These are phyloP conservation scores for Phalaenopsis hybrid DNA, from an alignment of 116 monocot species.

Conservation along the genomic window DNA sequence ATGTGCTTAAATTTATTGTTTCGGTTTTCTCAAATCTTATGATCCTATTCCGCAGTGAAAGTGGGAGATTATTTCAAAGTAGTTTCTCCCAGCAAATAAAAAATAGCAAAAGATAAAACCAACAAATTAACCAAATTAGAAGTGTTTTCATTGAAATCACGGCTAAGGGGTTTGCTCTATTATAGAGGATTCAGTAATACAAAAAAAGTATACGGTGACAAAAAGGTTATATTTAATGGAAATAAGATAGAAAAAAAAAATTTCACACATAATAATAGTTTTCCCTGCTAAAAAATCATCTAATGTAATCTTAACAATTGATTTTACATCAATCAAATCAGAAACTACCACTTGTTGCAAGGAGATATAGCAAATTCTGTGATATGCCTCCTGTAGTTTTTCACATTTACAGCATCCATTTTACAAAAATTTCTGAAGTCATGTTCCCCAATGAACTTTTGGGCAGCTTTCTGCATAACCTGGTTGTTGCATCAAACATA, in stretches of 20 bases:
- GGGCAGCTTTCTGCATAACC: conserved; percentile 76
- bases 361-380: conserved; percentile 49
- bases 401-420: conserved; percentile 97
- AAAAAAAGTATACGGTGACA: background rate
- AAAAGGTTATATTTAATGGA: background rate
- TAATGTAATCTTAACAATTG: background rate
- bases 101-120: background rate
- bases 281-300: background rate
- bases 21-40: too few species aligned
- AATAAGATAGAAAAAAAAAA: background rate
- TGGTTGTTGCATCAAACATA: conserved; percentile 27
- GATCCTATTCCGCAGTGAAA: too few species aligned
- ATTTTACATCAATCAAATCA: background rate
- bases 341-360: conserved; percentile 46
- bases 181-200: background rate
- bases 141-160: background rate
- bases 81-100: background rate
- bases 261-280: background rate
- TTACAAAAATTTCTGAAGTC: conserved; percentile 99
- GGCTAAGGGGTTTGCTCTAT: background rate
- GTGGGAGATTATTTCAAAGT: too few species aligned
- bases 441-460: conserved; percentile 74
- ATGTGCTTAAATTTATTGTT: too few species aligned
- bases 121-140: background rate
- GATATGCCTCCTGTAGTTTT: conserved; percentile 63